These are phyloP conservation scores for Globisporangium rhizosaccharum DNA, from an alignment of 352 stramenopile species.

Conservation along the genomic window DNA sequence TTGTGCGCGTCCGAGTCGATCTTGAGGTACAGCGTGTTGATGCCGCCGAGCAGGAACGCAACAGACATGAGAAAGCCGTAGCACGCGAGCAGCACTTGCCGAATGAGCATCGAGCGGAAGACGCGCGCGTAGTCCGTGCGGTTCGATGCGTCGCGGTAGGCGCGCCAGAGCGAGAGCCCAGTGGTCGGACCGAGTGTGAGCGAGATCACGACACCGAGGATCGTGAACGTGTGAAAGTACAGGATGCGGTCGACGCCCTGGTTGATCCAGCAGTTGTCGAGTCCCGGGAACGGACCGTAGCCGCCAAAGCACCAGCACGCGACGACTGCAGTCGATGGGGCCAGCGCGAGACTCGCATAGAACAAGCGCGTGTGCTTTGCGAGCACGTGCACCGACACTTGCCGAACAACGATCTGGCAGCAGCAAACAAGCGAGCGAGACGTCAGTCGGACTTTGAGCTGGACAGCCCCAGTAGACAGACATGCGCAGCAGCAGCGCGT, in stretches of 20 bases:
- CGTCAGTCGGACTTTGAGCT: not conserved
- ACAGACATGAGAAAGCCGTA: conserved; percentile 24
- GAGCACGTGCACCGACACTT: conserved; percentile 18
- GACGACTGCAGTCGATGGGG: conserved; percentile 16
- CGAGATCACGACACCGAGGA: conserved; percentile 17
- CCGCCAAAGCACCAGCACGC: conserved; percentile 22
- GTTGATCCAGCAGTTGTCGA: conserved; percentile 35
- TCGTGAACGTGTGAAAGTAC: conserved; percentile 30
- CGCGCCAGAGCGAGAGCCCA: conserved; percentile 19
- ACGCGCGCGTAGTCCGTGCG: conserved; percentile 8
- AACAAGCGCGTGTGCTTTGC: conserved; percentile 14
- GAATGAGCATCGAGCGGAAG: conserved; percentile 22
- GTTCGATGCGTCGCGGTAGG: conserved; percentile 12
- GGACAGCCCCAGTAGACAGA: not conserved
- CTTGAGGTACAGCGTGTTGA: conserved; percentile 22
- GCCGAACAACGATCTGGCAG: conserved; percentile 19
- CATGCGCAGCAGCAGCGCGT: not conserved
- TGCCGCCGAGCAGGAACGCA: conserved; percentile 15
- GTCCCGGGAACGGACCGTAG: conserved; percentile 24
- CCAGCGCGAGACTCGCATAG: conserved; percentile 17
- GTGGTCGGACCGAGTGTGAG: conserved; percentile 16
- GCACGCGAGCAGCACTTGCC: conserved; percentile 20
- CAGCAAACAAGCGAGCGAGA: not conserved
- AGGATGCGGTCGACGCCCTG: conserved; percentile 21
- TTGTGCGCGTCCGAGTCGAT: conserved; percentile 15